phyloP scores from a whole-genome alignment of 106 monocot species.

The Acorus gramineus region DNA sequence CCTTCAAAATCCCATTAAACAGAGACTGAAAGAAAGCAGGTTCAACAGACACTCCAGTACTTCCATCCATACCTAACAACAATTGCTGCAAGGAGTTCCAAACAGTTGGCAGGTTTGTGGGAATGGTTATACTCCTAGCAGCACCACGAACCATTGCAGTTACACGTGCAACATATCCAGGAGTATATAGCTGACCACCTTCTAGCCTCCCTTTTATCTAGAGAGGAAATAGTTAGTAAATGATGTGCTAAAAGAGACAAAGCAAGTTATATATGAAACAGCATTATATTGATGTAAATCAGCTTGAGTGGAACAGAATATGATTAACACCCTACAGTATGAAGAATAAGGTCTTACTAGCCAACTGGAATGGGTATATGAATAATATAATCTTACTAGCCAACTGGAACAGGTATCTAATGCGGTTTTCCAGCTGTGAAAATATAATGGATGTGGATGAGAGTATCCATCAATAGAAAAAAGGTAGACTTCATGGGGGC shows the following conservation, averaged over 20 bases:
- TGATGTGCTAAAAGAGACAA: background rate
- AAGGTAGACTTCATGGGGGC: too few relatives aligned
- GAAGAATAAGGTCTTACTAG: too few relatives aligned
- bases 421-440: too few relatives aligned
- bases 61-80: constrained; percentile 57
- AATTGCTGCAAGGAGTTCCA: constrained; percentile 82
- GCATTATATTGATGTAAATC: too few relatives aligned
- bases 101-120: constrained; percentile 62
- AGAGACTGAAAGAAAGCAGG: constrained; percentile 73
- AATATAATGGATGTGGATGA: too few relatives aligned
- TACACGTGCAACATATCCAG: constrained; percentile 78
- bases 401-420: too few relatives aligned
- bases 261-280: background rate
- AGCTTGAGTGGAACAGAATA: too few relatives aligned
- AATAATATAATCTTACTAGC: too few relatives aligned
- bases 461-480: too few relatives aligned
- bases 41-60: constrained; percentile 72
- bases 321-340: too few relatives aligned
- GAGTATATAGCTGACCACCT: constrained; percentile 91
- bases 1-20: constrained; percentile 76
- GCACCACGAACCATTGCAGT: constrained; percentile 94
- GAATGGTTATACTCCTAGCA: constrained; percentile 75
- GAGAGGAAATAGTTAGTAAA: background rate
- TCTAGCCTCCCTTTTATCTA: constrained; percentile 91
- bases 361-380: too few relatives aligned